Evolutionary conservation across 208 protist species (phyloP).

Genomic region (Leishmania turanica): DNA sequence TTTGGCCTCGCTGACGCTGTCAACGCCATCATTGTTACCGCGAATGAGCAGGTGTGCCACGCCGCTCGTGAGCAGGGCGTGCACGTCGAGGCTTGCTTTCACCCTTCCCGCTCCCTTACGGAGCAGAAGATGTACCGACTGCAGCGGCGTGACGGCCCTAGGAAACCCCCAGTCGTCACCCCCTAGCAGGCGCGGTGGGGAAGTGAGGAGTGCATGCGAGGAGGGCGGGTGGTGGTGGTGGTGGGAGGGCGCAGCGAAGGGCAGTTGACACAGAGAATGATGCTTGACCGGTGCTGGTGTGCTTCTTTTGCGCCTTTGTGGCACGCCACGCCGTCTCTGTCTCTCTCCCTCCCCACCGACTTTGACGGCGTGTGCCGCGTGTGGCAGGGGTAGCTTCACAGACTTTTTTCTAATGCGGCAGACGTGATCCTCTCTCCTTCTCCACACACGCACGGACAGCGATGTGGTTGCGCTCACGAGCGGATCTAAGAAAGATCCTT

Average conservation of each 20-base stretch:
- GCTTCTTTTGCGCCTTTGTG: neutral
- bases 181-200: neutral
- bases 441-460: too few relatives aligned
- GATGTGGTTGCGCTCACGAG: neutral
- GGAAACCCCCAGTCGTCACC: conserved; percentile 40
- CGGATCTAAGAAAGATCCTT: neutral
- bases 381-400: neutral
- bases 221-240: neutral
- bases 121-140: conserved; percentile 62
- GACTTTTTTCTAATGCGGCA: neutral
- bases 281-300: neutral
- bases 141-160: conserved; percentile 42
- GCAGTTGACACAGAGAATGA: neutral
- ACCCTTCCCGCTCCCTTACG: conserved; percentile 70
- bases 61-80: conserved; percentile 49
- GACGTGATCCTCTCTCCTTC: too few relatives aligned
- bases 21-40: conserved; percentile 49
- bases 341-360: neutral
- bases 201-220: neutral
- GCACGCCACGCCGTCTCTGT: neutral
- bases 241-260: too few relatives aligned
- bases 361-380: neutral
- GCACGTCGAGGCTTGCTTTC: conserved; percentile 36
- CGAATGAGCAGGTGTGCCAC: conserved; percentile 61
- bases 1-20: conserved; percentile 65